These are phyloP conservation scores for Malus hybrid DNA, from an alignment of 331 rosid genomes.

Conservation along the genomic window DNA sequence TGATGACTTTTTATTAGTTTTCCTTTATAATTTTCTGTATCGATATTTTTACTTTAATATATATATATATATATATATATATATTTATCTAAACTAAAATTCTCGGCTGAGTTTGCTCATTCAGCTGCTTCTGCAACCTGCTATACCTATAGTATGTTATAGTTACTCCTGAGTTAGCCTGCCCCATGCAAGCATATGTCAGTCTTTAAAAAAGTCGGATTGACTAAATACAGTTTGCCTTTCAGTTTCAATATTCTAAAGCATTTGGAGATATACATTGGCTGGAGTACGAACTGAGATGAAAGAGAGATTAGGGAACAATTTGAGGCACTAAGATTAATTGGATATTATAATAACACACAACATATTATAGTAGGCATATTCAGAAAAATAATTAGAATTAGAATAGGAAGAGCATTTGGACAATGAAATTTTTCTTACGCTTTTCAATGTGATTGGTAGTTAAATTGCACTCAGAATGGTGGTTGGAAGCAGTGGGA, in stretches of 20 bases:
- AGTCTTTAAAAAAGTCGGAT: neutral
- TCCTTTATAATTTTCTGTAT: too few species aligned
- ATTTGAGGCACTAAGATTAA: constrained; percentile 10
- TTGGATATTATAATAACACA: constrained; percentile 9
- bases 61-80: too few species aligned
- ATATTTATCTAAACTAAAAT: too few species aligned
- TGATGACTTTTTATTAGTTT: too few species aligned
- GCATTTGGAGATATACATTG: constrained; percentile 16
- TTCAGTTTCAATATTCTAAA: constrained; percentile 6
- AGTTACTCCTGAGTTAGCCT: neutral
- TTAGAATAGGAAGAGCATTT: constrained; percentile 19
- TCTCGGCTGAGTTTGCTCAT: too few species aligned
- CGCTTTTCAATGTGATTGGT: constrained; percentile 27
- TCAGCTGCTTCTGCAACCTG: too few species aligned
- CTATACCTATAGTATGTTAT: neutral
- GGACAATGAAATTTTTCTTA: constrained; percentile 21
- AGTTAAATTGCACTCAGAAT: constrained; percentile 21
- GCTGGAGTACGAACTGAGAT: neutral
- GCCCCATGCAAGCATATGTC: neutral
- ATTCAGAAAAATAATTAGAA: constrained; percentile 1
- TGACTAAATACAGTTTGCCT: neutral
- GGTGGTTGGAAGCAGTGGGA: constrained; percentile 23
- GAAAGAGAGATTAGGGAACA: constrained; percentile 3
- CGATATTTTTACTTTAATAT: too few species aligned
- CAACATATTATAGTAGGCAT: constrained; percentile 12